A percentile compares a stretch with the other conserved stretches of the same genome.
These are phyloP conservation scores for Sequoiadendron giganteum DNA, from an alignment of 75 land plant genomes.

Conservation along the genomic window DNA sequence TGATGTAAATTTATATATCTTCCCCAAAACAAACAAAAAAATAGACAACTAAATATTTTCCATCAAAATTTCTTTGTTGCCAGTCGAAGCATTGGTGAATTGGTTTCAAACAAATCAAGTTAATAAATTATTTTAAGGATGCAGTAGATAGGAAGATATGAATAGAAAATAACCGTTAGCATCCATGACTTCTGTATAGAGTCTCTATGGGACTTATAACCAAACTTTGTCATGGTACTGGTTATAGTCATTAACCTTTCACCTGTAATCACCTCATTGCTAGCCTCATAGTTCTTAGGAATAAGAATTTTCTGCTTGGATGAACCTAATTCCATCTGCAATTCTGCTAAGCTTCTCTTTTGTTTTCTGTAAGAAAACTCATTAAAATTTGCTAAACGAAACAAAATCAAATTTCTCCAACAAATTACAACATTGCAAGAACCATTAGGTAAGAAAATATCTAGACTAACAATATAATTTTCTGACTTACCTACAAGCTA, in stretches of 20 bases:
- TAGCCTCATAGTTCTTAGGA: constrained; percentile 24
- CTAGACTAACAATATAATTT: background rate
- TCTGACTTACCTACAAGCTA: constrained; percentile 64
- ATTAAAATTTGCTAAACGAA: background rate
- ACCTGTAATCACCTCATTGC: constrained; percentile 22
- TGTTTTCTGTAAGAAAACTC: constrained; percentile 32
- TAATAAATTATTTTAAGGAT: background rate
- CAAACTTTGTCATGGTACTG: constrained; percentile 65
- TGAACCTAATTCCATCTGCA: constrained; percentile 51
- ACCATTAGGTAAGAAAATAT: background rate
- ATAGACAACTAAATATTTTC: background rate
- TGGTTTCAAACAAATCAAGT: background rate
- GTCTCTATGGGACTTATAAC: constrained; percentile 45
- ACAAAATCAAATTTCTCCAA: background rate
- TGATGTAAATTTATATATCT: background rate
- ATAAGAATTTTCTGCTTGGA: constrained; percentile 46
- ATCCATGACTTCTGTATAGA: constrained; percentile 74
- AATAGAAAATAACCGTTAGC: constrained; percentile 44
- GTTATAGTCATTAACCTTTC: constrained; percentile 50
- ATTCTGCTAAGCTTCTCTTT: constrained; percentile 43
- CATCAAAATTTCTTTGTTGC: background rate
- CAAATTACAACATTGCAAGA: background rate
- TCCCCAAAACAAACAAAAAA: background rate
- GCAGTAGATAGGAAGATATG: background rate
- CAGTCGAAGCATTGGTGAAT: background rate